Evolutionary conservation across 441 rosid genomes (phyloP).

Genomic region (Eutrema salsugineum): DNA sequence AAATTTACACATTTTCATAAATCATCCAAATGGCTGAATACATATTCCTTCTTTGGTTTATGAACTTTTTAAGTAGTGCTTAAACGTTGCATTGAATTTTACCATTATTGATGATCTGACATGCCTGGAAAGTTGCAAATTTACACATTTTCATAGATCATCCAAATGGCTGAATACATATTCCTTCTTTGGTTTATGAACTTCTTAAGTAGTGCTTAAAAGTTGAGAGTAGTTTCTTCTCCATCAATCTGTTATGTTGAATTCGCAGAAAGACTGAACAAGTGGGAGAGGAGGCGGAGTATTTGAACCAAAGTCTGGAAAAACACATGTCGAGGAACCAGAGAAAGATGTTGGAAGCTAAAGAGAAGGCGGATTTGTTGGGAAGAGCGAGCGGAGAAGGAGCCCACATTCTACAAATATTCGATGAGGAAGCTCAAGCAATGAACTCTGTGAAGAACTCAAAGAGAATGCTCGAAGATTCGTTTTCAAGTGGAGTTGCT

Average conservation of each 20-base stretch:
- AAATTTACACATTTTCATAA: not conserved
- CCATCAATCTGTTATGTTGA: not conserved
- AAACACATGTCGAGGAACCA: slow-evolving; percentile 66
- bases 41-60: not conserved
- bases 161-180: not conserved
- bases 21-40: not conserved
- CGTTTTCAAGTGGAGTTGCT: slow-evolving; percentile 74
- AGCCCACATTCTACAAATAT: slow-evolving; percentile 78
- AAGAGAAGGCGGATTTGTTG: slow-evolving; percentile 84
- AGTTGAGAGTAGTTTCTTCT: not conserved
- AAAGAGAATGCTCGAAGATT: slow-evolving; percentile 78
- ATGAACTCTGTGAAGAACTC: slow-evolving; percentile 85
- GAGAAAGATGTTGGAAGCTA: slow-evolving; percentile 66
- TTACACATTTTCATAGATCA: not conserved
- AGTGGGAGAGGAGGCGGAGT: slow-evolving; percentile 82
- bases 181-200: not conserved
- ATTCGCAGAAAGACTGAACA: slow-evolving; percentile 80
- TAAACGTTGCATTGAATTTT: too few relatives aligned
- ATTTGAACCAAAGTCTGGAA: slow-evolving; percentile 73
- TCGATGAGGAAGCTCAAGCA: slow-evolving; percentile 92
- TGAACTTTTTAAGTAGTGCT: not conserved
- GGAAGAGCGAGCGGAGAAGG: slow-evolving; percentile 78
- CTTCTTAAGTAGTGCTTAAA: not conserved
- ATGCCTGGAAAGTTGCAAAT: not conserved
- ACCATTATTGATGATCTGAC: not conserved